phyloP scores from a whole-genome alignment of 2,329 filamentous ascomycete species.

The Monosporascus sp. region DNA sequence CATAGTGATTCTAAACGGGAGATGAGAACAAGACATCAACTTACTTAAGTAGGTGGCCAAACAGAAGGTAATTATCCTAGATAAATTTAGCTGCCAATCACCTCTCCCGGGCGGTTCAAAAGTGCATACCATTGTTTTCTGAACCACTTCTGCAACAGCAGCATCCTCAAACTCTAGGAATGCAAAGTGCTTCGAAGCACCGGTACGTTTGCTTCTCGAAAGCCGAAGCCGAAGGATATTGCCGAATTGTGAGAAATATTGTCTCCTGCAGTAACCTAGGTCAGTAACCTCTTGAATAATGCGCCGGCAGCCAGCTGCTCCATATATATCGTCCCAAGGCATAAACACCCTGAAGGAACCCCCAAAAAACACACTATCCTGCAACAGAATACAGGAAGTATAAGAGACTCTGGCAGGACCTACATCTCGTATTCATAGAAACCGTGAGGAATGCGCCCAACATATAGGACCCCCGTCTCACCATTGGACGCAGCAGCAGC shows the following conservation, averaged over 20 bases:
- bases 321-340: no score
- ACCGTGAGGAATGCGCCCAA: slow-evolving; percentile 79
- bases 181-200: slow-evolving; percentile 86
- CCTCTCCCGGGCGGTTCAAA: not conserved
- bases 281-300: not conserved
- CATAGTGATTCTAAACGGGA: not conserved
- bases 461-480: slow-evolving; percentile 74
- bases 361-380: not conserved
- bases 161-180: slow-evolving; percentile 89
- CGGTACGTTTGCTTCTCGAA: slow-evolving; percentile 87
- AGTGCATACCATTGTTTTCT: slow-evolving; percentile 71
- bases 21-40: not conserved
- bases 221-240: slow-evolving; percentile 71
- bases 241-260: slow-evolving; percentile 90
- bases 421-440: slow-evolving; percentile 98
- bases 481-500: slow-evolving; percentile 32
- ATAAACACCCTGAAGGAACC: no score
- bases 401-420: slow-evolving; percentile 28
- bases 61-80: slow-evolving; percentile 66
- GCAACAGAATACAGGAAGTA: not conserved
- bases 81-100: not conserved
- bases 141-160: slow-evolving; percentile 75
- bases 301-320: no score
- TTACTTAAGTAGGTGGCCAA: slow-evolving; percentile 79
- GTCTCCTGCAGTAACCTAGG: not conserved